Base-by-base conservation (phyloP, 208 protist genomes). In the Phytomonas sp. region DNA sequence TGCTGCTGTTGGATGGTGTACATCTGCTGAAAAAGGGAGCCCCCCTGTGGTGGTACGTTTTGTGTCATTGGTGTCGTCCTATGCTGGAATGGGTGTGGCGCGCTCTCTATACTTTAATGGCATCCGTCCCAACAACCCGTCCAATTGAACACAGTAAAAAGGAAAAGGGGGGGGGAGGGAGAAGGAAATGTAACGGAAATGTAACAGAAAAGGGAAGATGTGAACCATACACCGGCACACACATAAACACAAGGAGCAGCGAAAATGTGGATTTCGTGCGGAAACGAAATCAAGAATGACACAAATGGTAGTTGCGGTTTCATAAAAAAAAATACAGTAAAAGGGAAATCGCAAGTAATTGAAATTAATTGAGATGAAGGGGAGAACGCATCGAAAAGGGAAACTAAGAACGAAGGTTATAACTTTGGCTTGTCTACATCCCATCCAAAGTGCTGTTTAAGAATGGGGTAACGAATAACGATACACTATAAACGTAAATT, bases 21-120 rank as follows among this genome's bases (percentile, higher is more conserved):
- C 86, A 95, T 89, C 69, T 89, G 82, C 60, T 91, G 80, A 72
- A 92, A 95, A 42, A 95, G 69, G 12, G 87, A 91, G 30, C 80
- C 80, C 29, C 81, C 75, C 23, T 60, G 69, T 61, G 73, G 56
- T 29, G 42, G 34, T 34, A 16, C 36, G 60, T 75, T 76, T 29
- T 67, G 36, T 23, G 56, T 60, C 72, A 75, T 77, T 56, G 23
- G 40, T 52, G 26, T 63, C 16, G 63, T n/a, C 19, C 2, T 49
- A 49, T 49, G 19, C 19, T 23, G 6, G 19, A 23, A 49, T 49
- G 49, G 36, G 68, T 72, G 73, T 42, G 26, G 34, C 31, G 30
- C 37, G 29, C 36, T 30, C 23, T 60, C 23, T n/a, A 60, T 60
- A 60, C n/a, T n/a, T 60, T n/a, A 60, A n/a, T 60, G 32, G 19